phyloP scores from a whole-genome alignment of 352 stramenopile genomes.

The Phytophthora foliorum region DNA sequence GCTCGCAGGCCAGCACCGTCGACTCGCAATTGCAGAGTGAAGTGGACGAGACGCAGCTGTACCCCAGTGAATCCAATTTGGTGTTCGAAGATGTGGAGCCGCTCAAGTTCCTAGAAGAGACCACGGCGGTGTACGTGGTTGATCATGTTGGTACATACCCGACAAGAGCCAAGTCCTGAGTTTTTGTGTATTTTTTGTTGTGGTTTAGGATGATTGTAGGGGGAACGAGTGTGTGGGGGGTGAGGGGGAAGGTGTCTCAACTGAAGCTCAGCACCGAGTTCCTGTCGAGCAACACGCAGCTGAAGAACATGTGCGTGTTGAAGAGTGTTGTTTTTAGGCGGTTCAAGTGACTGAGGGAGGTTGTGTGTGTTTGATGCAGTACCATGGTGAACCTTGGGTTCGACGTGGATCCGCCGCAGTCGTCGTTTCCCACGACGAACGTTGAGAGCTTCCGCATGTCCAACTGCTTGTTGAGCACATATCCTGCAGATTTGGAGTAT shows the following conservation, averaged over 20 bases:
- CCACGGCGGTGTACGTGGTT: conserved; percentile 42
- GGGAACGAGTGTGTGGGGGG: conserved; percentile 51
- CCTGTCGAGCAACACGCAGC: conserved; percentile 41
- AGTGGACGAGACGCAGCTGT: conserved; percentile 36
- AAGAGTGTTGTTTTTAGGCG: background rate
- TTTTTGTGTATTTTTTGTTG: background rate
- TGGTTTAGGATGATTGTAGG: conserved; percentile 56
- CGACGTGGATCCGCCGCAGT: conserved; percentile 45
- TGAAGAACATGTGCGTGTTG: conserved; percentile 54
- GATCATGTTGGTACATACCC: background rate
- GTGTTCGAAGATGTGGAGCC: conserved; percentile 45
- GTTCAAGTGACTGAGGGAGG: background rate
- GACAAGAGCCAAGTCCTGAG: background rate
- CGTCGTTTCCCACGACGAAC: conserved; percentile 60
- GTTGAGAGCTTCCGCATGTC: conserved; percentile 56
- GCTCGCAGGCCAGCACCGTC: conserved; percentile 38
- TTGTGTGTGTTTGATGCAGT: conserved; percentile 32
- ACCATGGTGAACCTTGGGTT: conserved; percentile 67
- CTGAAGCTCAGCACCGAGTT: conserved; percentile 45
- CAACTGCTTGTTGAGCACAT: conserved; percentile 64
- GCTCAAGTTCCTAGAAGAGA: conserved; percentile 42
- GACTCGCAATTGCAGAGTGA: conserved; percentile 17
- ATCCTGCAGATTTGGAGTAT: conserved; percentile 59
- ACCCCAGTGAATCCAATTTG: conserved; percentile 49
- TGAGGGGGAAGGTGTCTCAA: conserved; percentile 55